phyloP scores from a whole-genome alignment of 257 asterid species.

The Cinchona pubescens region DNA sequence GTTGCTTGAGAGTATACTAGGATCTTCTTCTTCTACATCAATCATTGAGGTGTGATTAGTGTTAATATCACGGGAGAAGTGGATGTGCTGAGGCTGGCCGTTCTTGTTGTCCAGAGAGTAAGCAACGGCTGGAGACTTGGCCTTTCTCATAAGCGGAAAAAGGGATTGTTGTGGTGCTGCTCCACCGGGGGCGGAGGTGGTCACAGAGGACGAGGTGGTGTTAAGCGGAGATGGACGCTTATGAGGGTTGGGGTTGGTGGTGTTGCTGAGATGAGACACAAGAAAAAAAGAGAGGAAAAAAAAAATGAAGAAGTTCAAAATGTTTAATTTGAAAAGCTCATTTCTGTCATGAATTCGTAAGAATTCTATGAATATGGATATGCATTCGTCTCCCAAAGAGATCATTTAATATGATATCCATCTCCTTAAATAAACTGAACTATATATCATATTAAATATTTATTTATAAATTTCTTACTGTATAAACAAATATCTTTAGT shows the following conservation, averaged over 20 bases:
- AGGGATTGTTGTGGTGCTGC: slow-evolving; percentile 22
- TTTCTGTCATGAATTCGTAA: no score
- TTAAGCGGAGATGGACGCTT: slow-evolving; percentile 37
- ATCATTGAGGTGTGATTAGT: slow-evolving; percentile 47
- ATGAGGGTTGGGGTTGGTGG: slow-evolving; percentile 29
- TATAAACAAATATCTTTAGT: no score
- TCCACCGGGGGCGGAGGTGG: slow-evolving; percentile 37
- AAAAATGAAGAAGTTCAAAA: background rate
- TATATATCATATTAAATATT: no score
- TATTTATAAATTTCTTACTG: no score
- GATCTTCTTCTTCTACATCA: slow-evolving; percentile 58
- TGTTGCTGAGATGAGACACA: slow-evolving; percentile 58
- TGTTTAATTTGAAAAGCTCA: background rate
- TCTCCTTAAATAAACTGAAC: no score
- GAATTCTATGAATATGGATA: no score
- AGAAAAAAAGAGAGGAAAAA: slow-evolving; percentile 5
- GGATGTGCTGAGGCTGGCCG: slow-evolving; percentile 50
- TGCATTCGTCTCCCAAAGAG: no score
- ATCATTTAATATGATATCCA: no score
- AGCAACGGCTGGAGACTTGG: slow-evolving; percentile 62
- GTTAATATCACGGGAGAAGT: slow-evolving; percentile 39
- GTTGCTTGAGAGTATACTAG: slow-evolving; percentile 28
- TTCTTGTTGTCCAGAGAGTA: slow-evolving; percentile 50
- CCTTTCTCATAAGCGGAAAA: slow-evolving; percentile 64
- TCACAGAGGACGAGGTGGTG: slow-evolving; percentile 31